These are phyloP conservation scores for Warburgia ugandensis DNA, from an alignment of 164 flowering plant genomes.

Conservation along the genomic window DNA sequence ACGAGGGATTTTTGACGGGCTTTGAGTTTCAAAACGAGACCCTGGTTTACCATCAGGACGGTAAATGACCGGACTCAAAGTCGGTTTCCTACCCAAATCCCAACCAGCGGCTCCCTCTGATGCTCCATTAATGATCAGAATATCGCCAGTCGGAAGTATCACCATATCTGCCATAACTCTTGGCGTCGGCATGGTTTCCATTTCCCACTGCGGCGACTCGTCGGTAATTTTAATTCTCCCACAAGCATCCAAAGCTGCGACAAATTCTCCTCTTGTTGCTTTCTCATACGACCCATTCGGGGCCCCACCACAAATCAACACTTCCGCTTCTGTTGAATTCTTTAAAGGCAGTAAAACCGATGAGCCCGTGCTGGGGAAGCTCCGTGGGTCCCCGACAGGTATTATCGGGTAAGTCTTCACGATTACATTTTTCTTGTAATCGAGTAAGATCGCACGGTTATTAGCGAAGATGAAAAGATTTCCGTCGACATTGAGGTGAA, in stretches of 20 bases:
- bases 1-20: conserved; percentile 29
- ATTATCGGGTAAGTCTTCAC: conserved; percentile 28
- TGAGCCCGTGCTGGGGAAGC: conserved; percentile 46
- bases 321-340: conserved; percentile 27
- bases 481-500: conserved; percentile 35
- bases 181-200: conserved; percentile 47
- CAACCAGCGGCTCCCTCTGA: conserved; percentile 41
- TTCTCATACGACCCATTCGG: conserved; percentile 27
- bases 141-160: conserved; percentile 37
- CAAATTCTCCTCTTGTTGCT: conserved; percentile 14
- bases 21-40: conserved; percentile 29
- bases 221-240: conserved; percentile 42
- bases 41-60: conserved; percentile 19
- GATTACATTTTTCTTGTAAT: conserved; percentile 21
- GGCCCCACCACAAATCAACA: conserved; percentile 53
- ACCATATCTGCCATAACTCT: conserved; percentile 60
- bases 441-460: conserved; percentile 29
- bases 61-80: conserved; percentile 33
- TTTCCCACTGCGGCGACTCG: conserved; percentile 29
- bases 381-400: conserved; percentile 32
- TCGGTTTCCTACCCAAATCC: conserved; percentile 38
- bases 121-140: conserved; percentile 47
- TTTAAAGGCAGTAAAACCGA: conserved; percentile 36
- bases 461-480: conserved; percentile 42
- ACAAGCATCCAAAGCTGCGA: conserved; percentile 31